Evolutionary conservation across 2,329 filamentous ascomycete genomes (phyloP).

Genomic region (Alternaria panax): DNA sequence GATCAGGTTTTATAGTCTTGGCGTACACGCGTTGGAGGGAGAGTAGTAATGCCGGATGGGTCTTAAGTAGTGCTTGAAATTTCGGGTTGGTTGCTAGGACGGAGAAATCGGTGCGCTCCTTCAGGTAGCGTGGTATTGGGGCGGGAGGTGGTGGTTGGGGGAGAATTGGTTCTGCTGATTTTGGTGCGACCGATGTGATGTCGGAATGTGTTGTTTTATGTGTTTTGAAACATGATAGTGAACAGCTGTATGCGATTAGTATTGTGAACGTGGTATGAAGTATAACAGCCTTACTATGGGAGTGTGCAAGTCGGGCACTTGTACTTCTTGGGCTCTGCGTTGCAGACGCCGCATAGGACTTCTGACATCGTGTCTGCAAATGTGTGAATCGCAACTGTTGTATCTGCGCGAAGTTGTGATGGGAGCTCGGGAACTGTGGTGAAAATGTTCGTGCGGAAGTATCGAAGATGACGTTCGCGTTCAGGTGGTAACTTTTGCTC

Average conservation of each 20-base stretch:
- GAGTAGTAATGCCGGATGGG: slow-evolving; percentile 32
- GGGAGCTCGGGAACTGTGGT: too few relatives aligned
- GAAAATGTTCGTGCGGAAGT: background rate
- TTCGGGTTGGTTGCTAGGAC: slow-evolving; percentile 36
- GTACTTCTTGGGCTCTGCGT: slow-evolving; percentile 56
- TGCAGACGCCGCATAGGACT: slow-evolving; percentile 54
- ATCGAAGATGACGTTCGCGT: slow-evolving; percentile 11
- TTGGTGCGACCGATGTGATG: slow-evolving; percentile 4
- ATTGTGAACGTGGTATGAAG: too few relatives aligned
- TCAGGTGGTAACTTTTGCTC: slow-evolving; percentile 1
- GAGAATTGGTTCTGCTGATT: slow-evolving; percentile 15
- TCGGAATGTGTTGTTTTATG: slow-evolving; percentile 39
- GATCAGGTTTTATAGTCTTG: slow-evolving; percentile 44
- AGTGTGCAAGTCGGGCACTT: slow-evolving; percentile 58
- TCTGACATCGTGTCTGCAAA: slow-evolving; percentile 39
- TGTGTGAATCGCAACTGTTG: background rate
- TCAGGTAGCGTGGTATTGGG: slow-evolving; percentile 43
- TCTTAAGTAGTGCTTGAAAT: slow-evolving; percentile 38
- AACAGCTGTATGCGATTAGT: slow-evolving; percentile 31
- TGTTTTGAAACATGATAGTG: slow-evolving; percentile 40
- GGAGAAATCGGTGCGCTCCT: slow-evolving; percentile 42
- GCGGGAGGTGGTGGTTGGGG: slow-evolving; percentile 38
- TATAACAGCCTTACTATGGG: slow-evolving; percentile 58
- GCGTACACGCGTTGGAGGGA: slow-evolving; percentile 45
- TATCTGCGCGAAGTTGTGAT: too few relatives aligned